Conservation (phyloP, 768 basidiomycete species). For the Leccinum boreale region DNA sequence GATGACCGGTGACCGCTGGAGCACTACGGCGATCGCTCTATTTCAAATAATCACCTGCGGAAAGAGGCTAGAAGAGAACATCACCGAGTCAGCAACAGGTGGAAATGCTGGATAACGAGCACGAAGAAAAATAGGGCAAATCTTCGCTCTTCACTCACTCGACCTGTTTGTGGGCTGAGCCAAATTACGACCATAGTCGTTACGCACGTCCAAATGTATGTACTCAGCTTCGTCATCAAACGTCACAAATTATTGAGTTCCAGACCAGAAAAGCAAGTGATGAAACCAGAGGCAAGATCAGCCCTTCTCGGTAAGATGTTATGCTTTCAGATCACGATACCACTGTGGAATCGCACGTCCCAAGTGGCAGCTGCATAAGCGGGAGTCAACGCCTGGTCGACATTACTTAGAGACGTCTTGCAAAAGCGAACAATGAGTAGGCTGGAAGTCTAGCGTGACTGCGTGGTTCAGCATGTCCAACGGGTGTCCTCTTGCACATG, state of each 20-base stretch:
- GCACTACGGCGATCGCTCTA: not conserved
- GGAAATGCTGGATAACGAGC: too few species aligned
- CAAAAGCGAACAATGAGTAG: not conserved
- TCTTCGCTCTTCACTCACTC: not conserved
- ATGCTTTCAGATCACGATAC: not conserved
- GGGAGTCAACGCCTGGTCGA: not conserved
- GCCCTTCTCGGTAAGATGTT: not conserved
- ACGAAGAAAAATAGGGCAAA: slow-evolving; percentile 7
- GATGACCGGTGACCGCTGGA: not conserved
- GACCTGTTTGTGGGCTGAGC: not conserved
- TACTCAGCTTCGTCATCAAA: slow-evolving; percentile 13
- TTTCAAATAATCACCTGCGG: not conserved
- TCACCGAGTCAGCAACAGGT: too few species aligned
- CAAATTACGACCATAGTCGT: not conserved
- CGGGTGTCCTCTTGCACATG: not conserved
- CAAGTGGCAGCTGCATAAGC: not conserved
- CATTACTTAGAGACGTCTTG: not conserved
- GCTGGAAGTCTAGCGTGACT: not conserved
- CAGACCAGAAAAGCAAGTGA: slow-evolving; percentile 13
- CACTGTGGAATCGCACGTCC: not conserved
- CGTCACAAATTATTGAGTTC: slow-evolving; percentile 5
- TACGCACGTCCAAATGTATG: slow-evolving; percentile 18
- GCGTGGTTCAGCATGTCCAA: not conserved
- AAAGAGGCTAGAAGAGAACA: not conserved
- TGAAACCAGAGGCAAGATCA: slow-evolving; percentile 6